Conservation (phyloP, 2,329 filamentous ascomycete species). For the Alternaria burnsii region DNA sequence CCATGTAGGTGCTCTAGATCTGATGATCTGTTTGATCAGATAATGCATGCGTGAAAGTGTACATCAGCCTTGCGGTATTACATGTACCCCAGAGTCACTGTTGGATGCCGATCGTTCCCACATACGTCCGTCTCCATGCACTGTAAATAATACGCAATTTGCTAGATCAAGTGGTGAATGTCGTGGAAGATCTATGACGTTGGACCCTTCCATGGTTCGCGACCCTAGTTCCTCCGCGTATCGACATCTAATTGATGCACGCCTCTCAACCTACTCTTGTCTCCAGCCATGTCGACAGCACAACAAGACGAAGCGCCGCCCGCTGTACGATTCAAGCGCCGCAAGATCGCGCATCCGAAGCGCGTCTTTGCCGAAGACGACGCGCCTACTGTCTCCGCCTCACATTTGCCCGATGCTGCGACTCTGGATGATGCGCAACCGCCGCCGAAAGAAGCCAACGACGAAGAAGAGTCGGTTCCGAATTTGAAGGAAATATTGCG, state of each 20-base stretch:
- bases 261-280: slow-evolving; percentile 4
- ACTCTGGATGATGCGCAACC: slow-evolving; percentile 16
- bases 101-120: neutral
- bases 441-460: slow-evolving; percentile 13
- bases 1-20: slow-evolving; percentile 23
- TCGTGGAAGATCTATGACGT: slow-evolving; percentile 8
- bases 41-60: neutral
- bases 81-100: too few relatives aligned
- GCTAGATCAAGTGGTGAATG: neutral
- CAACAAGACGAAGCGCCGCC: slow-evolving; percentile 26
- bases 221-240: slow-evolving; percentile 7
- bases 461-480: slow-evolving; percentile 31
- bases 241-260: neutral
- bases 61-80: neutral
- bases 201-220: slow-evolving; percentile 8
- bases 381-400: slow-evolving; percentile 1
- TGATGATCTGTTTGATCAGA: slow-evolving; percentile 1
- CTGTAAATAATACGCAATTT: neutral
- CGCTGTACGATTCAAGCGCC: slow-evolving; percentile 43
- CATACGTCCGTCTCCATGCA: neutral
- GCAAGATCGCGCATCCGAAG: slow-evolving; percentile 40
- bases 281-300: slow-evolving; percentile 23
- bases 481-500: slow-evolving; percentile 45
- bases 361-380: slow-evolving; percentile 29
- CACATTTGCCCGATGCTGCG: slow-evolving; percentile 17